Base-by-base conservation (phyloP, 108 stramenopile genomes). In the Cyclostephanos invisitatus region DNA sequence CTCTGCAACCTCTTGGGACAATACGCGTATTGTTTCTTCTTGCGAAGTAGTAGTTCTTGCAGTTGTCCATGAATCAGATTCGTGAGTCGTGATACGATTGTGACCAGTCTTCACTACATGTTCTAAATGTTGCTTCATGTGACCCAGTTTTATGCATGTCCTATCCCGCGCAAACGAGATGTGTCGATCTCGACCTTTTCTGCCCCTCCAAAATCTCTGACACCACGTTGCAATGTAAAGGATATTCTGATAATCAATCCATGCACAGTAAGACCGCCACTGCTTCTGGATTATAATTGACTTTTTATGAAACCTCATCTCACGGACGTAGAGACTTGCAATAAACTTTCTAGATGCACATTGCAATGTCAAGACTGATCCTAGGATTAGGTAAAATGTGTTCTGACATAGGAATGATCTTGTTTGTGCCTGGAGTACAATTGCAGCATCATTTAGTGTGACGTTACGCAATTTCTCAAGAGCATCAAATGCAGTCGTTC, bases 381-480 rank as follows among this genome's bases (percentile, higher is more conserved):
- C 79, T 14, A 73, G n/a, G 17, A 40, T 64, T 5, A 80, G 73
- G n/a, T 69, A 73, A 50, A 74, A 66, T 54, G 29, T 49, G 17
- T 51, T 74, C 35, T 47, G 68, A 12, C 69, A 70, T 8, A 81
- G 40, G 29, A 57, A 74, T 25, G 69, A 17, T 40, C 80, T 70
- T 32, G 67, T 53, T 22, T 29, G 55, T 20, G 80, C 72, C 67
- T 81, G 80, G 27, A 81, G 35, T 29, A 27, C 64, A 28, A 36
- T 70, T 53, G 73, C 80, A 27, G 80, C 73, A 22, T 67, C 24
- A 28, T 74, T 81, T 47, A 81, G 46, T 67, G 68, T 53, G 22
- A 49, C 53, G 18, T 80, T 73, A 36, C 94, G 83, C 2, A 95
- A 68, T 40, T 72, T 65, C 73, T 98, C 97, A n/a, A 98, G 78